phyloP scores from a whole-genome alignment of 2,329 filamentous ascomycete species.

The Fusarium odoratissimum region DNA sequence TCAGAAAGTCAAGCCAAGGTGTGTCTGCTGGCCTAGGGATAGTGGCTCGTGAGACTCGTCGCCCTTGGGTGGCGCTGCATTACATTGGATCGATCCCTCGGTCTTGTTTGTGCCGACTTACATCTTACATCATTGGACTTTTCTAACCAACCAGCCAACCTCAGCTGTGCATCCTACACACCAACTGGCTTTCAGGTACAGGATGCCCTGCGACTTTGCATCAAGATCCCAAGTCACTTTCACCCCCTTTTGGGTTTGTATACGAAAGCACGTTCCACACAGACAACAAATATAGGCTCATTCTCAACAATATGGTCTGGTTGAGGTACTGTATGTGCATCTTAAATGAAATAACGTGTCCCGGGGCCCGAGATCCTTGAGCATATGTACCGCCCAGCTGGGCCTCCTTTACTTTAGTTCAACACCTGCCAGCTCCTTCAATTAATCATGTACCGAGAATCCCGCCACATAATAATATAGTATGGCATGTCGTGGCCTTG shows the following conservation, averaged over 20 bases:
- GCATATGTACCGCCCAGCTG: constrained; percentile 26
- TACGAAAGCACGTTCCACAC: constrained; percentile 31
- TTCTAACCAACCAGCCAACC: constrained; percentile 8
- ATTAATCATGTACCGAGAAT: constrained; percentile 25
- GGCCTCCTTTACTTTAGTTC: constrained; percentile 18
- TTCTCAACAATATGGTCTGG: constrained; percentile 32
- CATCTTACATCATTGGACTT: constrained; percentile 46
- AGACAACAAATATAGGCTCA: constrained; percentile 31
- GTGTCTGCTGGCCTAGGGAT: constrained; percentile 36
- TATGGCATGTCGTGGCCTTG: constrained; percentile 34
- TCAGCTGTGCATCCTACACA: constrained; percentile 33
- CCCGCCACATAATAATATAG: constrained; percentile 2
- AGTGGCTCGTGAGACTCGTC: constrained; percentile 35
- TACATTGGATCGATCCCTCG: constrained; percentile 31
- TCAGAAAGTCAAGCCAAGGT: constrained; percentile 23
- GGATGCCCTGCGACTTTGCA: constrained; percentile 14
- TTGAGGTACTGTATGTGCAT: constrained; percentile 27
- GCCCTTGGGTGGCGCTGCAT: constrained; percentile 33
- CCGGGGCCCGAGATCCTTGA: constrained; percentile 35
- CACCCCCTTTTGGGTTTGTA: constrained; percentile 18
- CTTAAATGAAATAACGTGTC: constrained; percentile 21
- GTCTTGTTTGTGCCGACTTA: constrained; percentile 39
- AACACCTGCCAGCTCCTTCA: constrained; percentile 1
- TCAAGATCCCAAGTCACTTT: constrained; percentile 32
- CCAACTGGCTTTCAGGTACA: constrained; percentile 27